These are phyloP conservation scores for Plasmopara muralis DNA, from an alignment of 352 stramenopile genomes.

Conservation along the genomic window DNA sequence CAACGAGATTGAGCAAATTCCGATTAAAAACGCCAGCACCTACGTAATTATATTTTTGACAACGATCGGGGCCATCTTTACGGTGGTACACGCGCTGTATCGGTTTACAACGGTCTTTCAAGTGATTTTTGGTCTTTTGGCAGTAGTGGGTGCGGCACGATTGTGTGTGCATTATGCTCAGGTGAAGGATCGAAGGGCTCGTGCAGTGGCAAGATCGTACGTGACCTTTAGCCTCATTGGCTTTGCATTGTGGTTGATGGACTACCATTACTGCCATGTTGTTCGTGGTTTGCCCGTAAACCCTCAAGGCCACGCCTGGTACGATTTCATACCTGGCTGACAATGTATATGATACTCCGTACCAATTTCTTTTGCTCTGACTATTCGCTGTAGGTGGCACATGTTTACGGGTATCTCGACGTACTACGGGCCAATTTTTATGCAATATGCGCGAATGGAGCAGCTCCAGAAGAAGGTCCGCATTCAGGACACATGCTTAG, in stretches of 20 bases:
- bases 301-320: constrained; percentile 74
- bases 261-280: constrained; percentile 73
- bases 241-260: constrained; percentile 66
- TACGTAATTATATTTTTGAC: constrained; percentile 46
- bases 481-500: constrained; percentile 44
- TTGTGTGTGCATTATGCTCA: constrained; percentile 55
- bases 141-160: constrained; percentile 39
- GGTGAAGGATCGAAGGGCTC: constrained; percentile 46
- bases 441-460: constrained; percentile 81
- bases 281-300: constrained; percentile 58
- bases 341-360: not conserved
- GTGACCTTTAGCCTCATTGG: constrained; percentile 55
- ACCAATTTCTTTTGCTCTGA: constrained; percentile 2
- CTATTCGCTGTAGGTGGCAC: constrained; percentile 50
- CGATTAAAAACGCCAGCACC: constrained; percentile 30
- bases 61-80: constrained; percentile 54
- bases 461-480: constrained; percentile 58
- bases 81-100: constrained; percentile 66
- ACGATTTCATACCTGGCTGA: constrained; percentile 2
- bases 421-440: constrained; percentile 78
- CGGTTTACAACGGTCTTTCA: constrained; percentile 75
- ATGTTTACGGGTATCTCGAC: constrained; percentile 73
- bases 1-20: constrained; percentile 52
- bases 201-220: constrained; percentile 54
- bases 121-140: constrained; percentile 62